These are phyloP conservation scores for Metarhizium brunneum DNA, from an alignment of 2,329 filamentous ascomycete species.

Conservation along the genomic window DNA sequence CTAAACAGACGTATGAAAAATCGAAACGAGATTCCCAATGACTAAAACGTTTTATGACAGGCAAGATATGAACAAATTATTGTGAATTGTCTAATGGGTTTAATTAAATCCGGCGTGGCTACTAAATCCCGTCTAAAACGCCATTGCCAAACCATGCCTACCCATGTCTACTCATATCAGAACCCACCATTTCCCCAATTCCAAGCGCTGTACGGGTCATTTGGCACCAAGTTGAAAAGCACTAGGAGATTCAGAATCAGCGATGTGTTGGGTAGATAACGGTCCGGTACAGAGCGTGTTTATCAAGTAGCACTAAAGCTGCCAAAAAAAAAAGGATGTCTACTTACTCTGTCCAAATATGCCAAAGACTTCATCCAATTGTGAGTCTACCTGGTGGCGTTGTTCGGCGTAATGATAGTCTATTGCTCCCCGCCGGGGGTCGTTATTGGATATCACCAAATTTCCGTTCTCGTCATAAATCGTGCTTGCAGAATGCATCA, in stretches of 20 bases:
- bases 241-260: background rate
- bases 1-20: slow-evolving; percentile 23
- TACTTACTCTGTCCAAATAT: slow-evolving; percentile 4
- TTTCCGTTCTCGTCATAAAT: background rate
- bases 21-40: slow-evolving; percentile 8
- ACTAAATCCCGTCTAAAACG: background rate
- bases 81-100: too few relatives aligned
- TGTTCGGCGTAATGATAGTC: slow-evolving; percentile 1
- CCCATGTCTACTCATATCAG: background rate
- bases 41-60: background rate
- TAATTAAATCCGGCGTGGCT: too few relatives aligned
- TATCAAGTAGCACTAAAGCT: background rate
- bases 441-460: background rate
- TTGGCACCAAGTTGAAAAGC: slow-evolving; percentile 4
- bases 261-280: background rate
- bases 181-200: slow-evolving; percentile 2
- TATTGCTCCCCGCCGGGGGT: background rate
- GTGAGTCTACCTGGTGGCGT: slow-evolving; percentile 1
- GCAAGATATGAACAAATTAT: too few relatives aligned
- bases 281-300: background rate
- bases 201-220: slow-evolving; percentile 4
- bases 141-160: background rate
- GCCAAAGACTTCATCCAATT: slow-evolving; percentile 3
- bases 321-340: background rate
- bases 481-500: background rate